These are phyloP conservation scores for Aspergillus uvarum DNA, from an alignment of 2,329 filamentous ascomycete genomes.

Conservation along the genomic window DNA sequence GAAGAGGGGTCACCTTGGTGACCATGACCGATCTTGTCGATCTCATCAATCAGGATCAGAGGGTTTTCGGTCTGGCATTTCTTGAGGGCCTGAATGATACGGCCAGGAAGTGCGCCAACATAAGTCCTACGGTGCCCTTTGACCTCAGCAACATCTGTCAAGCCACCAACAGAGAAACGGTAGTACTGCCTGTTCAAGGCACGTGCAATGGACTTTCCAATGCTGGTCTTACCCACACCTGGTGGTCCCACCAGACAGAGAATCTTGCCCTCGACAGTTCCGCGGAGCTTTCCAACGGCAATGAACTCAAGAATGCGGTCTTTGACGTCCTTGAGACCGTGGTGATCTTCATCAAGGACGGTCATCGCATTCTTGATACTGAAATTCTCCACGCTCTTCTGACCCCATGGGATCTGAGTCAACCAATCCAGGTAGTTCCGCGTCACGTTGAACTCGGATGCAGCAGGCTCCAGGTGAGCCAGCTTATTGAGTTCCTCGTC, in stretches of 20 bases:
- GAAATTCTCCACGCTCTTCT: slow-evolving; percentile 94
- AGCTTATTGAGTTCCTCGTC: slow-evolving; percentile 98
- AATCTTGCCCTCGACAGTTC: slow-evolving; percentile 97
- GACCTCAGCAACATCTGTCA: slow-evolving; percentile 97
- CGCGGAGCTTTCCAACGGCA: slow-evolving; percentile 92
- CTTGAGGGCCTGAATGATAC: slow-evolving; percentile 97
- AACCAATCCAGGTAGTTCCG: slow-evolving; percentile 98
- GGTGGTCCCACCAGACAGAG: slow-evolving; percentile 96
- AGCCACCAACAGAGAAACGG: slow-evolving; percentile 92
- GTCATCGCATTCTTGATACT: slow-evolving; percentile 86
- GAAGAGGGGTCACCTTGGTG: slow-evolving; percentile 97
- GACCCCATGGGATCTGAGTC: slow-evolving; percentile 96
- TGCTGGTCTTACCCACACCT: slow-evolving; percentile 97
- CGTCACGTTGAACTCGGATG: slow-evolving; percentile 97
- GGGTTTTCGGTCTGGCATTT: slow-evolving; percentile 99
- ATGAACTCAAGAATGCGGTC: slow-evolving; percentile 98
- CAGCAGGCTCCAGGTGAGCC: slow-evolving; percentile 88
- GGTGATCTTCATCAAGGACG: slow-evolving; percentile 93
- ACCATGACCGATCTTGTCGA: slow-evolving; percentile 96
- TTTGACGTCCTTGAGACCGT: slow-evolving; percentile 96
- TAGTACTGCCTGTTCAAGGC: slow-evolving; percentile 97
- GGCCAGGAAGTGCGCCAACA: slow-evolving; percentile 89
- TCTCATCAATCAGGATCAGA: slow-evolving; percentile 91
- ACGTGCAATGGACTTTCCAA: slow-evolving; percentile 94
- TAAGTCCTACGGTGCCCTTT: slow-evolving; percentile 97